Conservation (phyloP, 2,329 filamentous ascomycete species). For the Talaromyces piceae region DNA sequence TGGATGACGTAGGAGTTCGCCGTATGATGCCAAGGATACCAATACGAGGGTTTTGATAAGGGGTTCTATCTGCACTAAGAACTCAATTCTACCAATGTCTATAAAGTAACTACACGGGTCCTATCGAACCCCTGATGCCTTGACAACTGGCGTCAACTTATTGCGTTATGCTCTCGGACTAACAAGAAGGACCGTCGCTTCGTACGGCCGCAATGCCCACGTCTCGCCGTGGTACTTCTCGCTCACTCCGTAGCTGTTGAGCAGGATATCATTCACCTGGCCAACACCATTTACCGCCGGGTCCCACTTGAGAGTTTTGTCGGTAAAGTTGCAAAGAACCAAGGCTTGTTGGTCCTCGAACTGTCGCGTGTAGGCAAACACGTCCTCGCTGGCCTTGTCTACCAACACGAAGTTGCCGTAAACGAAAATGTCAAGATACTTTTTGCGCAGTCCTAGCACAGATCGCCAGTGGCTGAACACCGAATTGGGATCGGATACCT, state of each 20-base stretch:
- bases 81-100: neutral
- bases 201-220: slow-evolving; percentile 28
- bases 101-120: too few species aligned
- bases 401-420: slow-evolving; percentile 58
- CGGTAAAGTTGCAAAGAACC: slow-evolving; percentile 32
- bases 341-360: slow-evolving; percentile 26
- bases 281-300: slow-evolving; percentile 20
- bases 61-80: too few species aligned
- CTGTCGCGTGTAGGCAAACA: slow-evolving; percentile 51
- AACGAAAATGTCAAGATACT: slow-evolving; percentile 55
- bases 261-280: slow-evolving; percentile 20
- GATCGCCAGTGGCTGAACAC: slow-evolving; percentile 56
- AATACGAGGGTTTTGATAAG: neutral
- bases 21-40: neutral
- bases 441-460: slow-evolving; percentile 54
- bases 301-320: slow-evolving; percentile 25
- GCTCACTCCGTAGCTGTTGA: slow-evolving; percentile 25
- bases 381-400: slow-evolving; percentile 42
- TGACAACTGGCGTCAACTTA: neutral
- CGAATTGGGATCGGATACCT: slow-evolving; percentile 35
- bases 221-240: slow-evolving; percentile 16
- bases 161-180: neutral
- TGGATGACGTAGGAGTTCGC: neutral
- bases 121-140: too few species aligned
- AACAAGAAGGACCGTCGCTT: slow-evolving; percentile 25